Base-by-base conservation (phyloP, 1,284 basidiomycete genomes). In the Ustilago xerochloae region DNA sequence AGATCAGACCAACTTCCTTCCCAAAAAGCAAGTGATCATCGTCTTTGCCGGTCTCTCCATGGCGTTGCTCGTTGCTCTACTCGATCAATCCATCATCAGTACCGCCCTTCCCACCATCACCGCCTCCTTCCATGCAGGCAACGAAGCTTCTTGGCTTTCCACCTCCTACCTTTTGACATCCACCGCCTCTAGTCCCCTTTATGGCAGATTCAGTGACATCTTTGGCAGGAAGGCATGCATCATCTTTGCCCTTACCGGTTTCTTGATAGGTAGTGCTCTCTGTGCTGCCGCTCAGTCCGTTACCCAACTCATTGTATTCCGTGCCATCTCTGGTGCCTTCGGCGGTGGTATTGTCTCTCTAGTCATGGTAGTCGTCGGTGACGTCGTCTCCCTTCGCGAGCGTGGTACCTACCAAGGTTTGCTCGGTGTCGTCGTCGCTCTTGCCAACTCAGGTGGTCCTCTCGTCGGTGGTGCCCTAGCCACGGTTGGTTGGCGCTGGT, bases 1-100 rank as follows among this genome's bases (percentile, higher is more conserved):
- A 6, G 91, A 92, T 85, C 91, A 92, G 84, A 92, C 91, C 15
- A 92, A 91, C 77, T 87, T 91, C 20, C 87, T 92, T 5, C 91
- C 91, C 0, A 88, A 89, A 80, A 88, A 86, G 67, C 90, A 90
- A 77, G 87, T 92, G 38, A 83, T 91, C 16, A 85, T 89, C 10
- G 88, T 91, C 7, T 91, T 91, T 70, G 90, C 8, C 86, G 91
- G 28, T 86, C 89, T 6, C 86, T 91, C 26, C 89, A 63, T 60
- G 13, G 74, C 65, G 0, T 51, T 84, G 15, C 79, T 84, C 52
- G 54, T 69, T 18, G 74, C 81, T 15, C 84, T 85, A 0, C 67
- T 86, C 20, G 85, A 86, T 36, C 79, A 80, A 38, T 81, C 83
- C 36, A 84, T 83, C 52, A 81, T 86, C 28, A 73, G 81, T 15